A percentile compares a stretch with the other conserved stretches of the same genome.
Evolutionary conservation across 176 grass and related monocot genomes (phyloP).

Genomic region (Carex scoparia): DNA sequence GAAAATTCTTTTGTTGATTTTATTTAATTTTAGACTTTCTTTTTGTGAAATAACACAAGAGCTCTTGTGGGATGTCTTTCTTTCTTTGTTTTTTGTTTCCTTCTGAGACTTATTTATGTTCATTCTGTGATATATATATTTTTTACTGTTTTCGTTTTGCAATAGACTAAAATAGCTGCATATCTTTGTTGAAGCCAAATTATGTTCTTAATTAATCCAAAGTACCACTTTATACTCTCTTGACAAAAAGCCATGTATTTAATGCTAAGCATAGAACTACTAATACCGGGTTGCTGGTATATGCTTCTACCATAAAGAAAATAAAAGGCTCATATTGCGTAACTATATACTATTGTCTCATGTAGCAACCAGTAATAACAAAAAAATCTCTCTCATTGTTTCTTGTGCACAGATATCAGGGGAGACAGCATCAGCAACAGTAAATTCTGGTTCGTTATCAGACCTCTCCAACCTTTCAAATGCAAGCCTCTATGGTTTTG

Average conservation of each 20-base stretch:
- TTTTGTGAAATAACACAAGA: background rate
- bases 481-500: constrained; percentile 89
- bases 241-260: background rate
- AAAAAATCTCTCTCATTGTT: background rate
- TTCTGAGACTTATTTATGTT: background rate
- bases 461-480: constrained; percentile 88
- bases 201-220: background rate
- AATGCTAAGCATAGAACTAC: background rate
- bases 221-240: background rate
- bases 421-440: constrained; percentile 80
- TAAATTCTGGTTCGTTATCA: constrained; percentile 69
- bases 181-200: background rate
- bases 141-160: background rate
- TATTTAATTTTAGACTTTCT: background rate
- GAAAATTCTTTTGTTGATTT: background rate
- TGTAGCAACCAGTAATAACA: background rate
- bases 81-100: background rate
- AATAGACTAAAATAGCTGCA: background rate
- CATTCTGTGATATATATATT: background rate
- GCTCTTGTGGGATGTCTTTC: background rate
- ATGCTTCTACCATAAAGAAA: background rate
- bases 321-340: background rate
- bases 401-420: constrained; percentile 65
- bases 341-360: background rate
- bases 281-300: background rate